A percentile compares a stretch with the other conserved stretches of the same genome.
These are phyloP conservation scores for Protomyces lactucae-debilis DNA, from an alignment of 1,139 yeast genomes.

Conservation along the genomic window DNA sequence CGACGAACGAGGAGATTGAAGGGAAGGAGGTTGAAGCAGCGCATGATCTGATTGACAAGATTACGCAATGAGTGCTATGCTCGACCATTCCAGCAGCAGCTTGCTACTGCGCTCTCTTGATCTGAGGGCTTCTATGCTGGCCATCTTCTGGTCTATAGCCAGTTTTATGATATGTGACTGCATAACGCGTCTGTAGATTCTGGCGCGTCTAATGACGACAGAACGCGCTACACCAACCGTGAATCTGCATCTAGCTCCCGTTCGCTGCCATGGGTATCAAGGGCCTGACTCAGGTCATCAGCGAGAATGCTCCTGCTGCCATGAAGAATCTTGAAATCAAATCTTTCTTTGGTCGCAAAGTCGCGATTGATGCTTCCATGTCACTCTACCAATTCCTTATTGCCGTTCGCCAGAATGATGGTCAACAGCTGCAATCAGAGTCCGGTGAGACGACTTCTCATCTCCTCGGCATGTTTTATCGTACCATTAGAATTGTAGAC, in stretches of 20 bases:
- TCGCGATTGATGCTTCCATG: slow-evolving; percentile 63
- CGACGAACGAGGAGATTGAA: slow-evolving; percentile 9
- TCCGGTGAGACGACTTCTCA: slow-evolving; percentile 88
- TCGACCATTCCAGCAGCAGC: neutral
- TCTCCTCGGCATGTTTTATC: slow-evolving; percentile 88
- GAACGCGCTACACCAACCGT: no score
- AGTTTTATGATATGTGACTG: neutral
- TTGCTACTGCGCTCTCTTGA: neutral
- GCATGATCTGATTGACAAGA: slow-evolving; percentile 18
- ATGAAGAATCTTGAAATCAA: slow-evolving; percentile 75
- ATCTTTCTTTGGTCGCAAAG: slow-evolving; percentile 84
- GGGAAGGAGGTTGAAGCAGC: slow-evolving; percentile 17
- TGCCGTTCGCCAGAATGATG: slow-evolving; percentile 94
- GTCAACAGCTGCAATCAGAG: slow-evolving; percentile 84
- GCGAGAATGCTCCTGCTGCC: slow-evolving; percentile 85
- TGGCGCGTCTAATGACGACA: neutral
- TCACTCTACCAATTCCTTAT: slow-evolving; percentile 29
- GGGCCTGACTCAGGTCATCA: slow-evolving; percentile 71
- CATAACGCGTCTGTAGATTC: neutral
- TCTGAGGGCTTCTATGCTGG: neutral
- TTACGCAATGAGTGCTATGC: slow-evolving; percentile 5
- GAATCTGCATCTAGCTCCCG: no score
- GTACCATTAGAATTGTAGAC: slow-evolving; percentile 83
- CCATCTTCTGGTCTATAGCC: neutral
- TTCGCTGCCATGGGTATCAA: slow-evolving; percentile 18